Evolutionary conservation across 345 rosid species (phyloP).

Genomic region (Salix arbutifolia): DNA sequence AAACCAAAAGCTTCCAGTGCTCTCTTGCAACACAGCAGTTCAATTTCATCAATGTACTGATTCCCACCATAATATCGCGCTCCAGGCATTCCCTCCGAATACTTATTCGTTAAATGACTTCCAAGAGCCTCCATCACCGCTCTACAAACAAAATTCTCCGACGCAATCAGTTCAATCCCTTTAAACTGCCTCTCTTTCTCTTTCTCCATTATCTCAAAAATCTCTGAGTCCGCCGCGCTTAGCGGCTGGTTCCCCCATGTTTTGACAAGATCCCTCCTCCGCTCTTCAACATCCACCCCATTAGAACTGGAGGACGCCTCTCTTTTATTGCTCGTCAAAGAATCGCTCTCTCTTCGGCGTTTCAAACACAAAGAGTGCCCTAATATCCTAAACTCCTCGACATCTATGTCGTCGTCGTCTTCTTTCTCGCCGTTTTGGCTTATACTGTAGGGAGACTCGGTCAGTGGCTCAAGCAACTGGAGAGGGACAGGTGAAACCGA

Average conservation of each 20-base stretch:
- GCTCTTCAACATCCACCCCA: constrained; percentile 25
- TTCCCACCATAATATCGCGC: constrained; percentile 82
- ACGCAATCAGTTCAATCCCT: constrained; percentile 79
- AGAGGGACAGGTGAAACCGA: constrained; percentile 35
- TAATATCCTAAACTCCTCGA: constrained; percentile 47
- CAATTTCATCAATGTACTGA: constrained; percentile 76
- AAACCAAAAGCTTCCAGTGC: constrained; percentile 76
- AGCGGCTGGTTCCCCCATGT: constrained; percentile 75
- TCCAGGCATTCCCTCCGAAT: constrained; percentile 90
- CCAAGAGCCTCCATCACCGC: constrained; percentile 91
- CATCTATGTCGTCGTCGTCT: constrained; percentile 20
- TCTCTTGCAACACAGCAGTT: constrained; percentile 62
- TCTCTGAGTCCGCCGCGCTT: constrained; percentile 61
- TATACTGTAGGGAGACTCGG: constrained; percentile 14
- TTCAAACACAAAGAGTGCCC: constrained; percentile 65
- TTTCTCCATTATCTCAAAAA: constrained; percentile 67
- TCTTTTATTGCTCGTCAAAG: constrained; percentile 26
- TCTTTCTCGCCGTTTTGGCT: background rate
- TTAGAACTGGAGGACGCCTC: background rate
- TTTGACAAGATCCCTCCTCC: constrained; percentile 31
- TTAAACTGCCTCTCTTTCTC: constrained; percentile 69
- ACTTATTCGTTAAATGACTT: constrained; percentile 82
- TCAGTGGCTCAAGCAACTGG: constrained; percentile 39
- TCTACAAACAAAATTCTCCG: constrained; percentile 81
- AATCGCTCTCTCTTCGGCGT: constrained; percentile 31